Base-by-base conservation (phyloP, 352 stramenopile genomes). In the Phytopythium vexans region DNA sequence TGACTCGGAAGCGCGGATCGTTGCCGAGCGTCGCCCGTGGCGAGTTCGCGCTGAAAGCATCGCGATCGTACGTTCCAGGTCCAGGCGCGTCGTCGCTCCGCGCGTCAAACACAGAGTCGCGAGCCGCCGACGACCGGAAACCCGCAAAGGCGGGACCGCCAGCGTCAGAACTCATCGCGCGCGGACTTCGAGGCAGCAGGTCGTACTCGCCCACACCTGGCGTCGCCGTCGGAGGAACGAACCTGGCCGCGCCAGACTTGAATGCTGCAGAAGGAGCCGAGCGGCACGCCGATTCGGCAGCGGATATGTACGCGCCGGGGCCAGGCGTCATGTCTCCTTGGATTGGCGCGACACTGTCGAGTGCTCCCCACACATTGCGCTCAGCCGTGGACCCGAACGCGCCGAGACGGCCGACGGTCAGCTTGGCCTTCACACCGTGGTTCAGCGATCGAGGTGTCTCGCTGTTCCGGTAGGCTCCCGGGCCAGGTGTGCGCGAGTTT, bases 351-450 rank as follows among this genome's bases (percentile, higher is more conserved):
- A 73, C 64, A 16, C 59, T 66, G 44, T 82, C 74, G 34, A 88
- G 64, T 3, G 72, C 64, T 6, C 76, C 75, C 82, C 79, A 92
- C 5, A 92, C 63, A 38, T 81, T 73, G n/a, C 82, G 72, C 56
- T 89, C 78, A 1, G 82, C 82, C 3, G 70, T 92, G 10, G 79
- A 79, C n/a, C 82, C 82, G 56, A 92, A 92, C 14, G 87, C 68
- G 32, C 82, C 79, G 42, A 82, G 81, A 41, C 82, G 75, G 2
- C 82, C 82, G 14, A 90, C 70, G 7, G 63, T 67, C 9, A 82
- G 60, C 36, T 75, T 77, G 4, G 64, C 55, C 59, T 68, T 69
- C 16, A 88, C 72, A 6, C 65, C 33, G 11, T 81, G 64, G n/a
- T 77, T 69, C 1, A 90, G 52, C 1, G 82, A 89, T 2, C 79